Evolutionary conservation across 2,329 filamentous ascomycete species (phyloP).

Genomic region (Akanthomyces lecanii): DNA sequence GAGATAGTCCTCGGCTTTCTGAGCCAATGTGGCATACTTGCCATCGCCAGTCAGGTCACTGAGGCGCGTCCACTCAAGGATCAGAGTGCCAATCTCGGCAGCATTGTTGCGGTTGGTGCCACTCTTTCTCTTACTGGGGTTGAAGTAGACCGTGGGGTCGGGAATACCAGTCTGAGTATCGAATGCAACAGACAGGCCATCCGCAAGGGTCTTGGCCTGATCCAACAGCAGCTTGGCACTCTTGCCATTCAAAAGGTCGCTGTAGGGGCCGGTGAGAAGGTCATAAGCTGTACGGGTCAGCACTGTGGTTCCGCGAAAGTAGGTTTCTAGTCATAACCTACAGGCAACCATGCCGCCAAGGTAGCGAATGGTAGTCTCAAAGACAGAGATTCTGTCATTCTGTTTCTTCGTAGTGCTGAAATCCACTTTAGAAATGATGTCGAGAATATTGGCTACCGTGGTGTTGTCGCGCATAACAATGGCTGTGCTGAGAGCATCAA

Average conservation of each 20-base stretch:
- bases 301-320: background rate
- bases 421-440: conserved; percentile 66
- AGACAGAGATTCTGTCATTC: conserved; percentile 62
- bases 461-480: conserved; percentile 69
- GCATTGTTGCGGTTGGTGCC: conserved; percentile 61
- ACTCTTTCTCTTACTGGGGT: conserved; percentile 44
- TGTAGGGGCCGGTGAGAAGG: conserved; percentile 64
- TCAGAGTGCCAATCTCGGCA: conserved; percentile 71
- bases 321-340: conserved; percentile 22
- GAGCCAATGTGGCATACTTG: conserved; percentile 62
- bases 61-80: conserved; percentile 80
- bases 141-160: conserved; percentile 62
- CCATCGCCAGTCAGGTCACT: conserved; percentile 68
- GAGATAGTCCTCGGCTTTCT: conserved; percentile 66
- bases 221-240: conserved; percentile 49
- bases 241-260: conserved; percentile 48
- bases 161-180: conserved; percentile 72
- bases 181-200: conserved; percentile 73
- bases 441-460: conserved; percentile 66
- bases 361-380: conserved; percentile 89
- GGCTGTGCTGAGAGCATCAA: conserved; percentile 77
- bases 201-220: conserved; percentile 66
- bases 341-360: conserved; percentile 75
- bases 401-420: conserved; percentile 53
- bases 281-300: conserved; percentile 51